Base-by-base conservation (phyloP, 2,329 filamentous ascomycete species). In the Aspergillus terreus region DNA sequence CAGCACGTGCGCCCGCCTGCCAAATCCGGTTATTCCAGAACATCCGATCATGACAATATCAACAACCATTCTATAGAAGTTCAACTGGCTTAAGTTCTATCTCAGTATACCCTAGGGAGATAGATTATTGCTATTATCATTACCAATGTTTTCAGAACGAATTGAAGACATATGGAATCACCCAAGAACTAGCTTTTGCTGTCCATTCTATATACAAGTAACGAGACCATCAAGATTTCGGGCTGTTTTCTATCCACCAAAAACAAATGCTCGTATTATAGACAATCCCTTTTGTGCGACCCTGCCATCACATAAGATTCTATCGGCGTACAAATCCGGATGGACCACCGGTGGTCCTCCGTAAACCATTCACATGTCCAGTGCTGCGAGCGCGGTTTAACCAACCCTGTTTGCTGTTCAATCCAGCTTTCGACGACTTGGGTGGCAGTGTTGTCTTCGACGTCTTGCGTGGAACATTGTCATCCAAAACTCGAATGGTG, bases 401-500 rank as follows among this genome's bases (percentile, higher is more conserved):
- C 73, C 73, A 76, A 44, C 58, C 65, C 30, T 73, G 67, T 49
- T 64, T 69, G 23, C 73, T 56, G 47, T 64, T 66, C 25, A 63
- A 67, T 46, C 72, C 71, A 5, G 56, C 47, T 51, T 71, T 72
- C 9, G 72, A 76, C 2, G 70, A 67, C 57, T 76, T 79, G 0
- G 79, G 78, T 6, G 74, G 59, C n/a, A 74, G 56, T 40, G 69
- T 62, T 15, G 74, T 59, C 33, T 72, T 67, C n/a, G 59, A 57
- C 38, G 71, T 73, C 55, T 70, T 70, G 44, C 61, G 61, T 21
- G 63, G 56, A 44, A 61, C 57, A 19, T 58, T 54, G 33, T 71
- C 65, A 32, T 72, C 71, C 38, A 81, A 60, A 6, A 82, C 77
- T 17, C 76, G 72, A 33, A 82, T 76, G 15, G 71, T 76, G 33